These are phyloP conservation scores for Monosporascus sp. DNA, from an alignment of 2,329 filamentous ascomycete species.

Conservation along the genomic window DNA sequence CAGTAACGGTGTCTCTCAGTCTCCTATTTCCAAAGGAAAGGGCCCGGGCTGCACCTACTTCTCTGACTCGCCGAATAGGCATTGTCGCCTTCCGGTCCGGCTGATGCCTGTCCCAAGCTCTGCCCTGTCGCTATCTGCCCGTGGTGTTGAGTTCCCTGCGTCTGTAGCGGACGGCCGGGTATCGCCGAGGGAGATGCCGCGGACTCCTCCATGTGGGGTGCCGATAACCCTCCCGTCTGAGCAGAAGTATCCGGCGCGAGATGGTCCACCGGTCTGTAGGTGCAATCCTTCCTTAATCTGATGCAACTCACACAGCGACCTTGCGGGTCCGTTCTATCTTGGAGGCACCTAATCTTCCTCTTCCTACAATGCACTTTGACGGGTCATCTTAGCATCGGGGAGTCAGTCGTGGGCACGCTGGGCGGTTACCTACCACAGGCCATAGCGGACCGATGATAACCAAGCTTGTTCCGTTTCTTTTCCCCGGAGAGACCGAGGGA, in stretches of 20 bases:
- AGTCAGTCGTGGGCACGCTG: neutral
- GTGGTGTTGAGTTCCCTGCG: slow-evolving; percentile 35
- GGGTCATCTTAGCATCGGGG: slow-evolving; percentile 9
- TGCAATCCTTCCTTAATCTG: slow-evolving; percentile 88
- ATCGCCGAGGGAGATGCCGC: slow-evolving; percentile 45
- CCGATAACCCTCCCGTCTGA: slow-evolving; percentile 36
- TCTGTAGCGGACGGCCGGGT: slow-evolving; percentile 36
- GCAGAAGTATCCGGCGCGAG: slow-evolving; percentile 42
- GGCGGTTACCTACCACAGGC: slow-evolving; percentile 74
- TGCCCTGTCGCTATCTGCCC: slow-evolving; percentile 37
- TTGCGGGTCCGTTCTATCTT: slow-evolving; percentile 65
- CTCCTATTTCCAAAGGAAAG: slow-evolving; percentile 1
- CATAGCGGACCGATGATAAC: slow-evolving; percentile 91
- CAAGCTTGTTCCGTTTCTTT: slow-evolving; percentile 77
- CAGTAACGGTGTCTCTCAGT: slow-evolving; percentile 11
- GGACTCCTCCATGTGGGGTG: slow-evolving; percentile 37
- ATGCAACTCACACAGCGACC: slow-evolving; percentile 89
- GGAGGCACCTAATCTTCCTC: slow-evolving; percentile 88
- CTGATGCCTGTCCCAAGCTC: slow-evolving; percentile 26
- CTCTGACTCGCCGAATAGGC: slow-evolving; percentile 35
- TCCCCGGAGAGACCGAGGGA: slow-evolving; percentile 37
- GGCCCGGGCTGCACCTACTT: slow-evolving; percentile 31
- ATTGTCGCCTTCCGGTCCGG: slow-evolving; percentile 9
- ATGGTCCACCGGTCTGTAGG: slow-evolving; percentile 85
- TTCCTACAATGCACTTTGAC: slow-evolving; percentile 77